Conservation (phyloP, 192 early-diverging fungal genomes). For the Oehlia diaphana region DNA sequence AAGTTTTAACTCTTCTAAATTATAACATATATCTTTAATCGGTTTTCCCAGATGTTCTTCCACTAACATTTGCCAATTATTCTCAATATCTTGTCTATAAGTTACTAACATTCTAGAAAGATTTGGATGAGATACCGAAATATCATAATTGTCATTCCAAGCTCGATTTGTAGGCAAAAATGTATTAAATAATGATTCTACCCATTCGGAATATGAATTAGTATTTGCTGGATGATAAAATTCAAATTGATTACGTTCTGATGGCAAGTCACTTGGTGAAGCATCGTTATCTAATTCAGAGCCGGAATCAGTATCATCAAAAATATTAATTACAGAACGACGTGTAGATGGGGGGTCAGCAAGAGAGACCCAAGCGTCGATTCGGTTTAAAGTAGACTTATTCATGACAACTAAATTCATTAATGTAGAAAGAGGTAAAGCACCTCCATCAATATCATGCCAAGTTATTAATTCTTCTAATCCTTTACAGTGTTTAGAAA, state of each 20-base stretch:
- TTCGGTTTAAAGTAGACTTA: background rate
- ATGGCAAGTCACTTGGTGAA: background rate
- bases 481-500: constrained; percentile 7
- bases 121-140: background rate
- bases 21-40: background rate
- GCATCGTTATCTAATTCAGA: constrained; percentile 1
- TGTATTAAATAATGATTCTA: constrained; percentile 10
- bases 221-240: constrained; percentile 16
- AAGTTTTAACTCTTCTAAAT: constrained; percentile 12
- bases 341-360: background rate
- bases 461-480: constrained; percentile 2
- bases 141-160: constrained; percentile 23
- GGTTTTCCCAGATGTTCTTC: constrained; percentile 9
- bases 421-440: constrained; percentile 21
- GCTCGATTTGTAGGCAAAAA: constrained; percentile 3
- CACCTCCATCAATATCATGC: constrained; percentile 9
- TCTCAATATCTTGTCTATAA: constrained; percentile 13
- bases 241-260: background rate
- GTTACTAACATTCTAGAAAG: background rate
- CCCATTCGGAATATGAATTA: constrained; percentile 18
- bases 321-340: background rate
- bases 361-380: constrained; percentile 20
- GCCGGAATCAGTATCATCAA: background rate
- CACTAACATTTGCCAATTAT: constrained; percentile 12
- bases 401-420: constrained; percentile 13